Evolutionary conservation across 2,329 filamentous ascomycete genomes (phyloP).

Genomic region (Lecanicillium sp.): DNA sequence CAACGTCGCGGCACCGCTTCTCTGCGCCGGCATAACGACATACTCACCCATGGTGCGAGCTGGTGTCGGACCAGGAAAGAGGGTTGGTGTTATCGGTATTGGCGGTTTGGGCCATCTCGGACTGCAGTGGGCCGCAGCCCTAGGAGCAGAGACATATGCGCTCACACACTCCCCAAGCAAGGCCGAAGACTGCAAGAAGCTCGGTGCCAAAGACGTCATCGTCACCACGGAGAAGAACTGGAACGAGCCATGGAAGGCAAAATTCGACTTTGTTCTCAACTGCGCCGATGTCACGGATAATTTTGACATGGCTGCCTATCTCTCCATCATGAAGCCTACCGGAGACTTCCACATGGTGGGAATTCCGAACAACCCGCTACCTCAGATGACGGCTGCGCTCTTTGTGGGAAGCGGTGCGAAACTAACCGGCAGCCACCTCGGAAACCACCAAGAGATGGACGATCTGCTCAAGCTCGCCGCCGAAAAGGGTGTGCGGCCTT

Average conservation of each 20-base stretch:
- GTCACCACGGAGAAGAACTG: slow-evolving; percentile 46
- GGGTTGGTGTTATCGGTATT: slow-evolving; percentile 65
- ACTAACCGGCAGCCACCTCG: slow-evolving; percentile 47
- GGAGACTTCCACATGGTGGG: slow-evolving; percentile 54
- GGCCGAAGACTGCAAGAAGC: slow-evolving; percentile 51
- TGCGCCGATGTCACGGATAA: slow-evolving; percentile 43
- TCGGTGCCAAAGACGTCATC: slow-evolving; percentile 55
- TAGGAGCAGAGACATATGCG: slow-evolving; percentile 61
- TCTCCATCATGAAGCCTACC: slow-evolving; percentile 45
- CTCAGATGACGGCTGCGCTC: slow-evolving; percentile 32
- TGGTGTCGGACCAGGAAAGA: slow-evolving; percentile 62
- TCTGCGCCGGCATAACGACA: slow-evolving; percentile 72
- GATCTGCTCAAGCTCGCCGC: slow-evolving; percentile 52
- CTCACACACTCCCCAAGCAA: slow-evolving; percentile 57
- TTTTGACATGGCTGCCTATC: slow-evolving; percentile 48
- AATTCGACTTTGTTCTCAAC: slow-evolving; percentile 48
- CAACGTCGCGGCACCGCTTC: slow-evolving; percentile 56
- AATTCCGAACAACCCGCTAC: slow-evolving; percentile 45
- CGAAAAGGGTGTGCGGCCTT: slow-evolving; percentile 48
- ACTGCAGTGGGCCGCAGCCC: slow-evolving; percentile 62
- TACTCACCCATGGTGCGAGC: slow-evolving; percentile 64
- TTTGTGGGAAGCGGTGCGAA: slow-evolving; percentile 28
- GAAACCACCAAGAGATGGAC: slow-evolving; percentile 53
- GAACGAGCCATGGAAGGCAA: slow-evolving; percentile 47
- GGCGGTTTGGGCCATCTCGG: slow-evolving; percentile 71